Evolutionary conservation across 2,329 filamentous ascomycete species (phyloP).

Genomic region (Cercospora sp.): DNA sequence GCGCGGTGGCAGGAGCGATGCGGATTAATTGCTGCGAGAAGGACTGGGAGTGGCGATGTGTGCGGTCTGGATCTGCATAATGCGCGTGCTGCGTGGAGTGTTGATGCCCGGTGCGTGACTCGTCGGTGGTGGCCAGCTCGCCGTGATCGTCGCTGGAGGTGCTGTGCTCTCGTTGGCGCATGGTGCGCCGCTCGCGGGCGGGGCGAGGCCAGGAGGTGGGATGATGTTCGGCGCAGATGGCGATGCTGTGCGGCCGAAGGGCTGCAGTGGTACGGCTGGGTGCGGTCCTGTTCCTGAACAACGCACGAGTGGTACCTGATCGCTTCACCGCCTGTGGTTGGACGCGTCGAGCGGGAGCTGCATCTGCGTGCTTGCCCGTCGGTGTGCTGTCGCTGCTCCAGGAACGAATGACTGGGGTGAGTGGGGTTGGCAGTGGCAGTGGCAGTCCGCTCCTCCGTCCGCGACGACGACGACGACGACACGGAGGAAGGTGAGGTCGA

Average conservation of each 20-base stretch:
- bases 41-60: slow-evolving; percentile 12
- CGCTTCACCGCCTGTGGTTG: slow-evolving; percentile 17
- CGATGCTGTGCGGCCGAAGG: background rate
- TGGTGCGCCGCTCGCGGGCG: slow-evolving; percentile 3
- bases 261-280: slow-evolving; percentile 3
- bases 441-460: background rate
- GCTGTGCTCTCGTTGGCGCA: slow-evolving; percentile 14
- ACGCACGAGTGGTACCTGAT: slow-evolving; percentile 1
- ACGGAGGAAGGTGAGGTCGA: slow-evolving; percentile 4
- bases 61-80: slow-evolving; percentile 21
- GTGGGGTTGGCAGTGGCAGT: background rate
- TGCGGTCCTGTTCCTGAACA: background rate
- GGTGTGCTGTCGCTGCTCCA: background rate
- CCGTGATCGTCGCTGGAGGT: slow-evolving; percentile 10
- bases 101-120: slow-evolving; percentile 23
- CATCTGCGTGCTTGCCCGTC: slow-evolving; percentile 4
- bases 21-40: slow-evolving; percentile 13
- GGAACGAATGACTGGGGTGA: slow-evolving; percentile 16
- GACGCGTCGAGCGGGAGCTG: slow-evolving; percentile 14
- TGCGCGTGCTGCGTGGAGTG: slow-evolving; percentile 12
- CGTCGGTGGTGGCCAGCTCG: background rate
- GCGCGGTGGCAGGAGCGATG: slow-evolving; percentile 19
- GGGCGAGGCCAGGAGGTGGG: background rate
- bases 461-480: slow-evolving; percentile 3
- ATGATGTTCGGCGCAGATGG: background rate